Percentiles rank a stretch among this genome's conserved stretches.
Evolutionary conservation across 768 basidiomycete species (phyloP).

Genomic region (Trametes cubensis): DNA sequence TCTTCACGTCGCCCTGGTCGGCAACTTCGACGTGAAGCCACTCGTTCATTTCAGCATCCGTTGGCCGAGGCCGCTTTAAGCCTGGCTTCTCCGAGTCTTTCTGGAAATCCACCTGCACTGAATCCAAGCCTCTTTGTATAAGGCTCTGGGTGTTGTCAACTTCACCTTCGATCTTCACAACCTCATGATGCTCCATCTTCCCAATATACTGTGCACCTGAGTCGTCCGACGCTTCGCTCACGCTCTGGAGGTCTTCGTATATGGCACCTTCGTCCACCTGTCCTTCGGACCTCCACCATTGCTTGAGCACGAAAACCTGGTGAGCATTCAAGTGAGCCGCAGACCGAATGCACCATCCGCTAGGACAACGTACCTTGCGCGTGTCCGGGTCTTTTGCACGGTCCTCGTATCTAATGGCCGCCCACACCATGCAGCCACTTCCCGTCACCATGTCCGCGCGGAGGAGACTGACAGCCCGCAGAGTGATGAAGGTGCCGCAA

Average conservation of each 20-base stretch:
- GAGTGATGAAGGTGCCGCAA: not conserved
- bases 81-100: not conserved
- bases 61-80: not conserved
- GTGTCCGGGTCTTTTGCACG: not conserved
- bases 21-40: not conserved
- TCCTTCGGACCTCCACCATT: not conserved
- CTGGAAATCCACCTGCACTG: not conserved
- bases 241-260: not conserved
- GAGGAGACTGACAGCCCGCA: not conserved
- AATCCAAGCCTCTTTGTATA: not conserved
- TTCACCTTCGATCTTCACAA: not conserved
- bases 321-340: not conserved
- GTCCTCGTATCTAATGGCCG: not conserved
- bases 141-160: not conserved
- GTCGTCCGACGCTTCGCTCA: not conserved
- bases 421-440: not conserved
- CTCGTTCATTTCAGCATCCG: not conserved
- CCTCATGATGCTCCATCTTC: not conserved
- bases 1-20: not conserved
- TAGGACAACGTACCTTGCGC: not conserved
- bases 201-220: not conserved
- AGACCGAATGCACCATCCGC: not conserved
- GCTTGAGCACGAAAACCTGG: not conserved
- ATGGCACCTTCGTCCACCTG: not conserved
- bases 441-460: not conserved